Evolutionary conservation across 2,329 filamentous ascomycete species (phyloP), one percentile per base, ranked within the genome.

Genomic region (Blumeriella jaapii): DNA sequence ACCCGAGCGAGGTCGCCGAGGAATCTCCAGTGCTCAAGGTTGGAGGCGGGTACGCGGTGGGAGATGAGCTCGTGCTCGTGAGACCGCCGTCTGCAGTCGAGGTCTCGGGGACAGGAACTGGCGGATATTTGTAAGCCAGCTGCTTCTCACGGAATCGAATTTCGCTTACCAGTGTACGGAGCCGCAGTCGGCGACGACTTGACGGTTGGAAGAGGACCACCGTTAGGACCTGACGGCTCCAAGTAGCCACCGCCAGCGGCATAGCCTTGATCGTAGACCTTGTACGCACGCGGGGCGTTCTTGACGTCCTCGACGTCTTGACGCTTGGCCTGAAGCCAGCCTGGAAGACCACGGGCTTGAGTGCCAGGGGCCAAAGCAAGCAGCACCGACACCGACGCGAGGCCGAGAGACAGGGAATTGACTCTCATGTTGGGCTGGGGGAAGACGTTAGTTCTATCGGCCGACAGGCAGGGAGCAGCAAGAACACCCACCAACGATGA

Each of bases 371-470:
- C 23, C 20, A 50, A 41, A 7, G 28, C 28, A 23, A 52, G 34
- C 13, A 51, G 30, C 15, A 50, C 17, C 2, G 33, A 36, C 5
- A 32, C 40, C 17, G 45, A 47, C 27, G 33, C 36, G 8, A 52
- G 32, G 38, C 41, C 34, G 30, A 36, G 16, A 22, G 36, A 28
- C 19, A 42, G 14, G 27, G 28, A 26, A 9, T 38, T 32, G 36
- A 36, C 17, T 41, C 41, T 53, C 52, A 54, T 54, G 16, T 44
- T 53, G 44, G 42, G 22, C 48, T 52, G 22, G 15, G 15, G n/a
- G 30, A 20, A 24, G 9, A 34, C 23, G 38, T 42, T 25, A 44
- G 35, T 18, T n/a, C n/a, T n/a, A n/a, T n/a, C n/a, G n/a, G n/a
- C n/a, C n/a, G n/a, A n/a, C n/a, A 23, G 6, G 20, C 11, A 7